Evolutionary conservation across 805 yeast genomes (phyloP).

Genomic region (Kurtzmaniella cleridarum): DNA sequence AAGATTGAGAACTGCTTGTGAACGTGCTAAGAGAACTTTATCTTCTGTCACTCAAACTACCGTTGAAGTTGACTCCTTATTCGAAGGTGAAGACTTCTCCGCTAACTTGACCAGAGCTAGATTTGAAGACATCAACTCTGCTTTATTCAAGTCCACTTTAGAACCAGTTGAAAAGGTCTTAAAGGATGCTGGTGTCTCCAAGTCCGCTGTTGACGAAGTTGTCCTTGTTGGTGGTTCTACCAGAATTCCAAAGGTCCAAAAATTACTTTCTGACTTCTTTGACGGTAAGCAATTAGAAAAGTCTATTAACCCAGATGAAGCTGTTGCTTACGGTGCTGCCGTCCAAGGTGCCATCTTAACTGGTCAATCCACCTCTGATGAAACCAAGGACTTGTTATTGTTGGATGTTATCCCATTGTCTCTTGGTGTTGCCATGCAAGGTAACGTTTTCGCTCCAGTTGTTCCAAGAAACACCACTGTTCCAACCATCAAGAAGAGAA

Average conservation of each 20-base stretch:
- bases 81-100: constrained; percentile 46
- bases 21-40: constrained; percentile 47
- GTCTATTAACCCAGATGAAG: constrained; percentile 47
- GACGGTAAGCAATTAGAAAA: constrained; percentile 47
- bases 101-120: constrained; percentile 47
- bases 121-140: constrained; percentile 46
- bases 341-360: constrained; percentile 49
- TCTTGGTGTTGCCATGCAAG: constrained; percentile 48
- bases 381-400: constrained; percentile 46
- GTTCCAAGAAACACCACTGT: constrained; percentile 49
- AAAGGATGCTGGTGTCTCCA: constrained; percentile 40
- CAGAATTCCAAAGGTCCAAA: constrained; percentile 48
- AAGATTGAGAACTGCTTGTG: constrained; percentile 49
- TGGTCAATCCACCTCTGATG: constrained; percentile 45
- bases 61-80: constrained; percentile 45
- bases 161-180: constrained; percentile 47
- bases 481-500: constrained; percentile 47
- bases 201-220: constrained; percentile 41
- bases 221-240: constrained; percentile 49
- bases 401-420: constrained; percentile 48
- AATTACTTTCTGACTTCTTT: constrained; percentile 45
- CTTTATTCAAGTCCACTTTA: constrained; percentile 45
- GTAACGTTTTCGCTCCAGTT: constrained; percentile 47
- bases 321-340: constrained; percentile 49
- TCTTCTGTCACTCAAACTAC: constrained; percentile 47